Conservation (phyloP, 345 rosid genomes). For the Streptanthus diversifolius region DNA sequence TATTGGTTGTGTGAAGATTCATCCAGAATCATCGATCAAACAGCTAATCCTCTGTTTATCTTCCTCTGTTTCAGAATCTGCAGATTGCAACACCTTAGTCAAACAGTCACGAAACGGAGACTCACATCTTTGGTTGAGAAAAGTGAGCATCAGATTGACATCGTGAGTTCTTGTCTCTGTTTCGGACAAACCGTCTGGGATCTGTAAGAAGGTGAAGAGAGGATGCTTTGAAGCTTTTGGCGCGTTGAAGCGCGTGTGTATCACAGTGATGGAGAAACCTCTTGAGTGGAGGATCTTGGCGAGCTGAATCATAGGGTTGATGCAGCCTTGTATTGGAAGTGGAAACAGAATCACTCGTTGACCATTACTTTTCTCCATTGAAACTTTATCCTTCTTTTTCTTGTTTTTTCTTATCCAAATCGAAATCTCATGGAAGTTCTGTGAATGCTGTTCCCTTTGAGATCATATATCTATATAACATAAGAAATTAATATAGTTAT, state of each 20-base stretch:
- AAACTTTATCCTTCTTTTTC: not conserved
- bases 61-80: not conserved
- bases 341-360: slow-evolving; percentile 49
- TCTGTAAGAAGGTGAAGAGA: slow-evolving; percentile 28
- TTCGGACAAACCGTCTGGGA: slow-evolving; percentile 32
- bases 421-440: not conserved
- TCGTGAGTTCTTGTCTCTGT: slow-evolving; percentile 23
- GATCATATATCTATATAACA: not conserved
- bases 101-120: slow-evolving; percentile 24
- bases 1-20: slow-evolving; percentile 13
- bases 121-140: not conserved
- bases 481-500: not conserved
- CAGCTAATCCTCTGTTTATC: slow-evolving; percentile 20
- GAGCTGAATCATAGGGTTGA: slow-evolving; percentile 60
- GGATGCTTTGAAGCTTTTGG: slow-evolving; percentile 31
- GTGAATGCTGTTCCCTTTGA: not conserved
- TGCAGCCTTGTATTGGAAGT: slow-evolving; percentile 58
- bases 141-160: not conserved
- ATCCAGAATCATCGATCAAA: slow-evolving; percentile 28
- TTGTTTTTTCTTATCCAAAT: not conserved
- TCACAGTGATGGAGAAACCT: slow-evolving; percentile 53
- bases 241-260: slow-evolving; percentile 35
- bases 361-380: slow-evolving; percentile 22
- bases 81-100: slow-evolving; percentile 22
- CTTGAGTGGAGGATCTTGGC: slow-evolving; percentile 51